Conservation (phyloP, 2,329 filamentous ascomycete genomes). For the Aspergillus bombycis region DNA sequence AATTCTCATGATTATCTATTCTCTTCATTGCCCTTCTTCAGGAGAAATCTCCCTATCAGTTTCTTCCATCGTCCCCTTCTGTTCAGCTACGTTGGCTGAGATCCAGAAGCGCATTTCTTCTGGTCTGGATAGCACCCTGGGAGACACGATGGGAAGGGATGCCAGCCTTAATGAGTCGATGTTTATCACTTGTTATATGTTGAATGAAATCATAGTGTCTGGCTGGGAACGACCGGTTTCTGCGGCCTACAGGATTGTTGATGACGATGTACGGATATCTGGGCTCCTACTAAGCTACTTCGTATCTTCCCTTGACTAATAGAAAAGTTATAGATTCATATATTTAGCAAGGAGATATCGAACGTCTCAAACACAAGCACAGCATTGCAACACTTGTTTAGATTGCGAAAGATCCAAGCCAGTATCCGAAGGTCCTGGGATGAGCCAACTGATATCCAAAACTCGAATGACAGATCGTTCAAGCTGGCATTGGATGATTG, state of each 20-base stretch:
- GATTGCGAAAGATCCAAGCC: slow-evolving; percentile 31
- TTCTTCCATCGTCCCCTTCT: slow-evolving; percentile 32
- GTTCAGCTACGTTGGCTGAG: slow-evolving; percentile 30
- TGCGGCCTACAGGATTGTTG: slow-evolving; percentile 26
- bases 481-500: slow-evolving; percentile 30
- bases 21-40: slow-evolving; percentile 30
- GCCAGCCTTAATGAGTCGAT: slow-evolving; percentile 27
- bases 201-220: slow-evolving; percentile 32
- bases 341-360: slow-evolving; percentile 27
- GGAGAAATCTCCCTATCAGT: slow-evolving; percentile 30
- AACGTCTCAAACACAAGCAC: slow-evolving; percentile 23
- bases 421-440: slow-evolving; percentile 28
- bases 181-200: slow-evolving; percentile 34
- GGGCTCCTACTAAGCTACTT: background rate
- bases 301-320: background rate
- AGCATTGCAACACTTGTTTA: slow-evolving; percentile 29
- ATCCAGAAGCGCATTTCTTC: slow-evolving; percentile 24
- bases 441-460: slow-evolving; percentile 12
- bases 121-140: background rate
- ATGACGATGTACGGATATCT: slow-evolving; percentile 26
- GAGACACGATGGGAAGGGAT: slow-evolving; percentile 10
- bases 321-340: slow-evolving; percentile 22
- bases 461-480: slow-evolving; percentile 21
- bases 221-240: slow-evolving; percentile 34
- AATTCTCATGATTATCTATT: slow-evolving; percentile 31